Evolutionary conservation across 129 eudicot species (phyloP).

Genomic region (Pulicaria dysenterica): DNA sequence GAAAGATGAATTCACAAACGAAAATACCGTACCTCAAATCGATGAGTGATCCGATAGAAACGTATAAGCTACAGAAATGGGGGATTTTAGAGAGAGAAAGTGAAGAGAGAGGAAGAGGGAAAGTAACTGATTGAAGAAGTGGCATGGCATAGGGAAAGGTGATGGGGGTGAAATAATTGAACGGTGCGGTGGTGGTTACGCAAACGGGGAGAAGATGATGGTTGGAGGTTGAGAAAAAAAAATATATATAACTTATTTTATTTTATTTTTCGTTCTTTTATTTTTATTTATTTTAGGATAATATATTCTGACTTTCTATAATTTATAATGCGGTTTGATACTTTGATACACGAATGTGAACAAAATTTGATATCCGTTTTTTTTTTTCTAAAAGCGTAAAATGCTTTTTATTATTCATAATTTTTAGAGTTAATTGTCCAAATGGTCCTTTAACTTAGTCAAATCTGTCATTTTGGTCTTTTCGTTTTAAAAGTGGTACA

Average conservation of each 20-base stretch:
- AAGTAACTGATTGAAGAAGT: conserved; percentile 35
- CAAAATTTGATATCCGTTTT: no score
- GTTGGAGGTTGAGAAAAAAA: conserved; percentile 34
- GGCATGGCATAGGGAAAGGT: conserved; percentile 36
- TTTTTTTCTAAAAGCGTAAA: no score
- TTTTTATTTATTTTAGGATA: not conserved
- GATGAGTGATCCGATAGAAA: conserved; percentile 19
- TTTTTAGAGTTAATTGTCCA: no score
- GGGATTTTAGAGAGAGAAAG: conserved; percentile 25
- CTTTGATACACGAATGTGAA: no score
- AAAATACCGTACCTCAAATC: conserved; percentile 13
- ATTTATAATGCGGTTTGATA: no score
- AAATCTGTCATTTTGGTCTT: no score
- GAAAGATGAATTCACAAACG: not conserved
- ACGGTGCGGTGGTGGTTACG: conserved; percentile 52
- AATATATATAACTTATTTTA: not conserved
- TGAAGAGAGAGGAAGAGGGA: conserved; percentile 2
- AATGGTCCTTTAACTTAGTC: no score
- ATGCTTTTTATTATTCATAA: no score
- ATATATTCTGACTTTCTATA: not conserved
- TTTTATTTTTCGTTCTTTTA: not conserved
- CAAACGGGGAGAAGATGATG: conserved; percentile 50
- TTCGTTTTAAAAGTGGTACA: no score
- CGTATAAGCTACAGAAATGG: conserved; percentile 17
- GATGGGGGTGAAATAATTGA: conserved; percentile 39